Base-by-base conservation (phyloP, 805 yeast species). In the Kluyveromyces starmeri region DNA sequence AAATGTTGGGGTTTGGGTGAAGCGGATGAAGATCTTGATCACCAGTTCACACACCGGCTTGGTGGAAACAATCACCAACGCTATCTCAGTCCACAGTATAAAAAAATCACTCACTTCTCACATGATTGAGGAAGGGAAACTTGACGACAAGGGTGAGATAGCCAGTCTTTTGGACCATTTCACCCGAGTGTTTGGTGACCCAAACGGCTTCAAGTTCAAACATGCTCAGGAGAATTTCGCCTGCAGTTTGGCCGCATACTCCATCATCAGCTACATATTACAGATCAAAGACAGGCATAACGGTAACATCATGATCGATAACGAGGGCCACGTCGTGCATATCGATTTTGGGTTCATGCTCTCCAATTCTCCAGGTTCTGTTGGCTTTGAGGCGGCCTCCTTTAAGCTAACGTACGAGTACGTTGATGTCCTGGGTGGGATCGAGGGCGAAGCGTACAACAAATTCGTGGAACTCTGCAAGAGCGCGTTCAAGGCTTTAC, bases 311-410 rank as follows among this genome's bases (percentile, higher is more conserved):
- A 89, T 92, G 98, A 65, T 89, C 25, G 98, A 92, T 52, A 77
- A 80, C 39, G 95, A 89, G 40, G 98, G 98, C 0, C 98, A 92
- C 53, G 81, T 92, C 9, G 77, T 89, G 29, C 94, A 84, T 57
- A 92, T 92, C 47, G 98, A 92, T 60, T 92, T 92, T 63, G 98
- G 98, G 0, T 89, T 85, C 56, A 60, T 89, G 54, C 65, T 89
- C 3, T 84, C 96, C 0, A 89, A 92, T 52, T 80, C 96, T 0
- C 99, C 99, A 0, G 98, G 98, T 3, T 81, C 95, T 32, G 86
- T 92, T 37, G 96, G 96, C 0, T 88, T 92, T 55, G 99, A 92
- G 53, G 94, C 96, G 1, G 96, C 97, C 1, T 96, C 98, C 1
- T 92, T 92, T 67, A 92, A 92, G 55, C 65, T 92, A 12, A 85